Percentiles rank a stretch among this genome's conserved stretches.
Conservation (phyloP, 2,329 filamentous ascomycete genomes). For the Chrysoporthe puriensis region DNA sequence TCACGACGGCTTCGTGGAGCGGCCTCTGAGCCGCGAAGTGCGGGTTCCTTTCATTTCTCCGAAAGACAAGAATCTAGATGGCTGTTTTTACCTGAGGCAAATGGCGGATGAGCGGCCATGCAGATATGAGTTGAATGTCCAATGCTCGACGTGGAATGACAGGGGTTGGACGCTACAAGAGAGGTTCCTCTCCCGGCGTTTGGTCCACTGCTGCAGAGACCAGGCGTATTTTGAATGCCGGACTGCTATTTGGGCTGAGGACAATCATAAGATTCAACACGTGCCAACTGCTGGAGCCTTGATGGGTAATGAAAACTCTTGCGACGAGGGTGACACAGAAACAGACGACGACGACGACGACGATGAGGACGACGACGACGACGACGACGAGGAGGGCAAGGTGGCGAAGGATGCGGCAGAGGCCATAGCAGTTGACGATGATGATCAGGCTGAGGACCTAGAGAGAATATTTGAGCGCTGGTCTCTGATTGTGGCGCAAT, state of each 20-base stretch:
- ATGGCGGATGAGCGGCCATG: neutral
- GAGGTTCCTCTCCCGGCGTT: neutral
- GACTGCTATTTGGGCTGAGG: neutral
- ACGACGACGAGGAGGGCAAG: neutral
- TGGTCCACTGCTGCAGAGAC: neutral
- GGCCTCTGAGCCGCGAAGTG: neutral
- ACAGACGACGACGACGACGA: neutral
- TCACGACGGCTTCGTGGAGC: neutral
- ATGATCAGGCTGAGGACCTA: neutral
- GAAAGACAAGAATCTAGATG: neutral
- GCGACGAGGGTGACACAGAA: neutral
- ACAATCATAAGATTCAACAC: neutral
- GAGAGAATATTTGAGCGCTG: neutral
- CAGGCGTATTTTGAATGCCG: slow-evolving; percentile 1
- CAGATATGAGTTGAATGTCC: neutral
- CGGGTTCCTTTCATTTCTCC: neutral
- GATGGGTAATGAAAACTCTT: neutral
- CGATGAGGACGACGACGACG: neutral
- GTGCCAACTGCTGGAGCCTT: neutral
- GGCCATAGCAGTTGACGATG: neutral
- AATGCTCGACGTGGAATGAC: neutral
- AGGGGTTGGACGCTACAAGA: neutral
- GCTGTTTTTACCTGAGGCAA: neutral
- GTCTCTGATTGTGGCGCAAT: neutral
- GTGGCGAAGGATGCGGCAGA: neutral